A percentile compares a stretch with the other conserved stretches of the same genome.
Conservation (phyloP, 805 yeast genomes). For the Lachancea fermentati region DNA sequence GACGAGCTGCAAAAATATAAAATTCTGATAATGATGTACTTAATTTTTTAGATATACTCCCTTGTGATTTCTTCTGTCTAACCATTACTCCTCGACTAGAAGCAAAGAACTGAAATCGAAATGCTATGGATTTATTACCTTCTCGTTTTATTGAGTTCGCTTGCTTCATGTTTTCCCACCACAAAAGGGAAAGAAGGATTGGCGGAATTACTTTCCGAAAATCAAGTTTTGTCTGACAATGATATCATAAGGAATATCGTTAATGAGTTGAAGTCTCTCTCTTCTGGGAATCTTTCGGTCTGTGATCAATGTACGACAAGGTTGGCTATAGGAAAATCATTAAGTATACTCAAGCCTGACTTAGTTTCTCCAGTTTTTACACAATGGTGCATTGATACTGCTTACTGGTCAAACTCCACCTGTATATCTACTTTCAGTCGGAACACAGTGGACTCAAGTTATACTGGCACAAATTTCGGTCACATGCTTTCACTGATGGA, state of each 20-base stretch:
- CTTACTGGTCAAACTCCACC: slow-evolving; percentile 18
- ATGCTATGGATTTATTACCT: neutral
- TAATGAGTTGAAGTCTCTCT: slow-evolving; percentile 4
- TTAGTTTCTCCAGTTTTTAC: slow-evolving; percentile 38
- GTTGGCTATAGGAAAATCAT: slow-evolving; percentile 34
- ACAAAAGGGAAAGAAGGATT: neutral
- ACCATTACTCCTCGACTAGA: no score
- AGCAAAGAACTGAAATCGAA: neutral
- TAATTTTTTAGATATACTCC: no score
- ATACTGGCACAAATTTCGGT: slow-evolving; percentile 43
- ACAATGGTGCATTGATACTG: slow-evolving; percentile 40
- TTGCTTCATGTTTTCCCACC: neutral
- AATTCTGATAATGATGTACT: no score
- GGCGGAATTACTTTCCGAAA: neutral
- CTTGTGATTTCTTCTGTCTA: no score
- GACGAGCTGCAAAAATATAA: no score
- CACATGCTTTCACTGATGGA: slow-evolving; percentile 48
- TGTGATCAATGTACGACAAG: slow-evolving; percentile 36
- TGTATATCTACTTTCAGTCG: slow-evolving; percentile 35
- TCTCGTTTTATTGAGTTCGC: neutral
- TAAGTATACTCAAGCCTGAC: slow-evolving; percentile 37
- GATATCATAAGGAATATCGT: slow-evolving; percentile 4
- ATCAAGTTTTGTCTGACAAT: neutral
- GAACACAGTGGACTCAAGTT: slow-evolving; percentile 34
- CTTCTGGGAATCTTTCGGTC: slow-evolving; percentile 8